Base-by-base conservation (phyloP, 2,329 filamentous ascomycete genomes). In the Scolecobasidium constrictum region DNA sequence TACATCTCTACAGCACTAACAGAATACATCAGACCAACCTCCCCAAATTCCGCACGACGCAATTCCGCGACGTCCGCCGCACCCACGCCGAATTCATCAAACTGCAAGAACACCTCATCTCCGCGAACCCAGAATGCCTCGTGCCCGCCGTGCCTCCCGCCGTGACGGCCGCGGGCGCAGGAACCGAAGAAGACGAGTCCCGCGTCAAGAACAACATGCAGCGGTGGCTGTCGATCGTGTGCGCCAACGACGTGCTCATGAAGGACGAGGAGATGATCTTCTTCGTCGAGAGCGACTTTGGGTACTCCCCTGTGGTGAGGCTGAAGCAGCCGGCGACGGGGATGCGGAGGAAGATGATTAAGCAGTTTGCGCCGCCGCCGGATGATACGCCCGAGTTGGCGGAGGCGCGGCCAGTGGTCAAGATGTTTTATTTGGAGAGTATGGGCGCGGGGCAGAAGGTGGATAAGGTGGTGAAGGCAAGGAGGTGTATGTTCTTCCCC, bases 391-490 rank as follows among this genome's bases (percentile, higher is more conserved):
- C 90, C 7, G 92, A 98, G 66, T 72, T 98, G 43, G 81, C 90
- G 49, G 82, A 92, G 53, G 87, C 88, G 16, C 77, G 92, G 42
- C 92, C 92, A 1, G 72, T 86, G 35, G 92, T 96, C 28, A 98
- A 98, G 67, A 74, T 88, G 38, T 96, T 98, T 60, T 98, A 98
- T 57, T 70, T 98, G 17, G 86, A 86, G 16, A 82, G 86, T 5
- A 94, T 98, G 86, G 92, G 96, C 58, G 79, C 86, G n/a, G 86
- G 87, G 35, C 92, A 98, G 64, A 96, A 95, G 65, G 78, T 98
- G 22, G 92, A 98, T 57, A 86, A 82, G 58, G 75, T 96, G 23
- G 92, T 98, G 50, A 96, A 94, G 66, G 78, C 83, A 47, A 76
- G 92, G 57, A 77, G 88, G 78, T 86, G 90, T 94, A 75, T 51